Base-by-base conservation (phyloP, 176 grass and related monocot genomes). In the Leersia perrieri region DNA sequence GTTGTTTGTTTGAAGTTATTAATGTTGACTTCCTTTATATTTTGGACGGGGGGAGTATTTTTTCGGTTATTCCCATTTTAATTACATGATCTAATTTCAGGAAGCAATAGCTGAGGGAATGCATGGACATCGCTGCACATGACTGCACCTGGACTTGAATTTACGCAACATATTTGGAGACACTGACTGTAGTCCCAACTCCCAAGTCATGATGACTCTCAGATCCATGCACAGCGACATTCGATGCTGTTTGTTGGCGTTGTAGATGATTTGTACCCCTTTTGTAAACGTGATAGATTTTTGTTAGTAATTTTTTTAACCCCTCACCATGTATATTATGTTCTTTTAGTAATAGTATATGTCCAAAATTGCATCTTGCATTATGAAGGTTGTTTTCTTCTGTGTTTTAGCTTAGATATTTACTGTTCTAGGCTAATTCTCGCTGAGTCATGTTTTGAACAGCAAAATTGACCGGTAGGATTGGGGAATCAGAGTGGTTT, bases 41-140 rank as follows among this genome's bases (percentile, higher is more conserved):
- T n/a, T n/a, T n/a, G n/a, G n/a, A n/a, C n/a, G n/a, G n/a, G n/a
- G n/a, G n/a, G n/a, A n/a, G n/a, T 9, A n/a, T 23, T 57, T 57
- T 57, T 49, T 55, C 0, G 15, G 22, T 23, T 26, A 39, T 84
- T 51, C 2, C 11, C 49, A 34, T 42, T 63, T 63, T 85, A 39
- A 85, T 32, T 1, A 2, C n/a, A 18, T 1, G 22, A 76, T 81
- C 33, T 38, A 58, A 45, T 72, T 85, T 77, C 77, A 89, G 77
- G 87, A 77, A 77, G 82, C 82, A 85, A 76, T 66, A 81, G 77
- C 44, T 77, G 87, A 85, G 33, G 44, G 4, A 42, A 63, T 55
- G 63, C 36, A 33, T 16, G 64, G 7, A 20, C 40, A 16, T 35
- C 36, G 20, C 44, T 31, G 68, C 12, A 14, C 26, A 35, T 23